Percentiles rank a stretch among this genome's conserved stretches.
Conservation (phyloP, 2,329 filamentous ascomycete species). For the Leptographium wingfieldii region DNA sequence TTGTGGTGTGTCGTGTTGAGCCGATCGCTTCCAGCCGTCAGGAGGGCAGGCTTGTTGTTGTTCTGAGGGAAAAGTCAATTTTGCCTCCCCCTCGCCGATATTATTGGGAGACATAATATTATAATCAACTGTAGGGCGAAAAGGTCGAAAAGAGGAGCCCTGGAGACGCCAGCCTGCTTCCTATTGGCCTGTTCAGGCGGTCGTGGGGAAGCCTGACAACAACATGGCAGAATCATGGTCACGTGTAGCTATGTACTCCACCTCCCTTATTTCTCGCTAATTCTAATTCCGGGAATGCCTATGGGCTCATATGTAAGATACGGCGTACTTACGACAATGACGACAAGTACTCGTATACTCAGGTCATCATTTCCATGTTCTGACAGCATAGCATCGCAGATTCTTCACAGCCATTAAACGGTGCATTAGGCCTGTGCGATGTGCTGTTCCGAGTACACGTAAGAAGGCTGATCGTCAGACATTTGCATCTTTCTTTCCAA, state of each 20-base stretch:
- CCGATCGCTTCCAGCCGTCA: neutral
- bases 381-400: too few relatives aligned
- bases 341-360: too few relatives aligned
- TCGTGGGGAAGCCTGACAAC: neutral
- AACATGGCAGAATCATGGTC: neutral
- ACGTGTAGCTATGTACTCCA: neutral
- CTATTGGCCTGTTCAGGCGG: neutral
- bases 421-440: too few relatives aligned
- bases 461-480: too few relatives aligned
- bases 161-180: neutral
- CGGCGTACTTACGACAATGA: too few relatives aligned
- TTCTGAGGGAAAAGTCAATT: neutral
- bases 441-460: too few relatives aligned
- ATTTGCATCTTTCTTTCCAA: too few relatives aligned
- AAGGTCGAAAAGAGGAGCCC: neutral
- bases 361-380: too few relatives aligned
- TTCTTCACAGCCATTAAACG: too few relatives aligned
- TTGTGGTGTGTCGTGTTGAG: neutral
- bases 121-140: neutral
- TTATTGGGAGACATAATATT: neutral
- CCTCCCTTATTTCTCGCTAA: neutral
- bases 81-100: neutral
- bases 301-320: too few relatives aligned
- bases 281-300: neutral
- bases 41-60: neutral